Conservation (phyloP, 1,284 basidiomycete genomes). For the Austroboletus niveus region DNA sequence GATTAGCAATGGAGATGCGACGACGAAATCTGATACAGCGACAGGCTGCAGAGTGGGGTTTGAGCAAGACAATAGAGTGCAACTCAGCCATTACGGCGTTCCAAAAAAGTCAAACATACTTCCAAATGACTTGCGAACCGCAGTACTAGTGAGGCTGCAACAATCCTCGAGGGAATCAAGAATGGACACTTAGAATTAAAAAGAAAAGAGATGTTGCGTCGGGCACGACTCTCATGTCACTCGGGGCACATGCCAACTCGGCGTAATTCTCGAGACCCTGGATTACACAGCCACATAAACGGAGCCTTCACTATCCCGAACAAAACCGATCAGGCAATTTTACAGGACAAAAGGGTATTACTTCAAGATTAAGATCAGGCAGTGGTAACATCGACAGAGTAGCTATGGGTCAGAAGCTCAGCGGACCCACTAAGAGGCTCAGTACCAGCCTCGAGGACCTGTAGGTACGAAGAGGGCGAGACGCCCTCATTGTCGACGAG, state of each 20-base stretch:
- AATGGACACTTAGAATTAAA: neutral
- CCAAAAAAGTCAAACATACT: constrained; percentile 12
- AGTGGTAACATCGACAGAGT: constrained; percentile 33
- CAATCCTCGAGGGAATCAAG: neutral
- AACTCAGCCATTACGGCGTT: neutral
- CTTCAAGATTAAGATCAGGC: neutral
- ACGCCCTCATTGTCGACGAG: constrained; percentile 42
- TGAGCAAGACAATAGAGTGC: constrained; percentile 24
- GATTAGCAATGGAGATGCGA: constrained; percentile 9
- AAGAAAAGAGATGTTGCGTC: too few relatives aligned
- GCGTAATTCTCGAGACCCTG: neutral
- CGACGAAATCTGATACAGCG: neutral
- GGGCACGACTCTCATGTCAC: too few relatives aligned
- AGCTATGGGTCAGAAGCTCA: constrained; percentile 38
- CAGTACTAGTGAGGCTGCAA: neutral
- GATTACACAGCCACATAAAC: neutral
- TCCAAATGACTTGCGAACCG: constrained; percentile 8
- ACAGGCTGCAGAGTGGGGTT: neutral
- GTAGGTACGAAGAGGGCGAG: constrained; percentile 41
- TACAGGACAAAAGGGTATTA: too few relatives aligned
- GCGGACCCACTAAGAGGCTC: constrained; percentile 47
- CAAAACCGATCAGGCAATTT: too few relatives aligned
- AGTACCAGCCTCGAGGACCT: constrained; percentile 47
- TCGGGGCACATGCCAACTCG: neutral
- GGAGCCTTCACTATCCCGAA: neutral